Base-by-base conservation (phyloP, 352 stramenopile species). In the Pythium aristosporum region DNA sequence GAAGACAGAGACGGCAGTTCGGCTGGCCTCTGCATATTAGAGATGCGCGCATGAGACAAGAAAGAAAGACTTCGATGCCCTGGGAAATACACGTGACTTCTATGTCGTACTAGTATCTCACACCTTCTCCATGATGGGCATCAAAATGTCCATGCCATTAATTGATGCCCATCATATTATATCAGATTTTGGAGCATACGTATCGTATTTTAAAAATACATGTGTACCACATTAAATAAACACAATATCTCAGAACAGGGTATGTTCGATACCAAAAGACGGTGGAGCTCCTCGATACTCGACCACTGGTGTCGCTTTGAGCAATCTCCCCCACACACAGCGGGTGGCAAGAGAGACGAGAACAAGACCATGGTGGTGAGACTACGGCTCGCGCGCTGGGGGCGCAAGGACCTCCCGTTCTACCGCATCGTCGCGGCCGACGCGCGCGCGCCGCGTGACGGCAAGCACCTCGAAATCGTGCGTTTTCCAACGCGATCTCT, bases 361-460 rank as follows among this genome's bases (percentile, higher is more conserved):
- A 39, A 20, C 5, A 46, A 20, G 16, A 79, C 54, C 28, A 96
- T 96, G 87, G 85, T 93, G 43, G 87, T 96, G 72, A 85, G 87
- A 85, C 76, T 96, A 68, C 85, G 87, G 58, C 69, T 96, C 54
- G 85, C 85, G 53, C 85, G 87, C 47, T 96, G 85, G 83, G 87
- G 87, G 53, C 84, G 87, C 64, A 94, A 92, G 72, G 85, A 96
- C 74, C 70, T 93, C 25, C 87, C 87, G 32, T 94, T 94, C 84
- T 96, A 96, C 75, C 85, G 87, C 50, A 96, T 96, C 66, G 87
- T 96, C 46, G 87, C 85, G 9, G 87, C 87, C 37, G 87, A 96
- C 42, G 83, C 87, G 25, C 84, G 87, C 42, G 84, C 83, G 36
- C 87, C 87, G 11, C 85, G 87, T 41, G 87, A 96, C 57, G 87